A percentile compares a stretch with the other conserved stretches of the same genome.
These are phyloP conservation scores for Apiotrichum sp. DNA, from an alignment of 1,284 basidiomycete genomes.

Conservation along the genomic window DNA sequence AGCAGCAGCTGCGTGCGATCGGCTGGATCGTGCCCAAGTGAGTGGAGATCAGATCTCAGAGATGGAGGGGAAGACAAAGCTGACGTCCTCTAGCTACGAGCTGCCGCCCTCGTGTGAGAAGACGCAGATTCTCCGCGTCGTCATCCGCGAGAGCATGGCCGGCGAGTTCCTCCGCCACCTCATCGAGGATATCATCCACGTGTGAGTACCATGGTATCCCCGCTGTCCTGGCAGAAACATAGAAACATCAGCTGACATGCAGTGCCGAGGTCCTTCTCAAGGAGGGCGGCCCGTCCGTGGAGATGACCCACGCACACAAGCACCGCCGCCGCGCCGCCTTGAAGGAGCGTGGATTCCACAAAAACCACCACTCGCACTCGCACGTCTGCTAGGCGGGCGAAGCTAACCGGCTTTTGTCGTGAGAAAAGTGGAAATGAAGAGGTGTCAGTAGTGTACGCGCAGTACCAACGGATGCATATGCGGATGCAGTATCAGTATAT, in stretches of 20 bases:
- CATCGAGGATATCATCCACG: constrained; percentile 36
- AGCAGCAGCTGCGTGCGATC: constrained; percentile 48
- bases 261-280: constrained; percentile 33
- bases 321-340: neutral
- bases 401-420: neutral
- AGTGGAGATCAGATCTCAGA: constrained; percentile 1
- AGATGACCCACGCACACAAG: constrained; percentile 20
- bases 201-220: neutral
- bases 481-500: too few species aligned
- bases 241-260: neutral
- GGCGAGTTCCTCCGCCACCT: constrained; percentile 38
- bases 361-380: neutral
- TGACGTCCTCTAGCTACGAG: constrained; percentile 53
- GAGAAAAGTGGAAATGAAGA: too few species aligned
- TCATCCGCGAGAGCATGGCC: constrained; percentile 62
- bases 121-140: constrained; percentile 76
- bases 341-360: neutral
- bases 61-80: constrained; percentile 6
- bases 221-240: neutral
- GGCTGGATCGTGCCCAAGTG: constrained; percentile 69
- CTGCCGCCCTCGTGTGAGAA: constrained; percentile 64
- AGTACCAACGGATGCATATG: too few species aligned
- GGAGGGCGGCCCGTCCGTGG: constrained; percentile 27
- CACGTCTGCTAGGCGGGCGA: neutral
- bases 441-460: too few species aligned